A percentile compares a stretch with the other conserved stretches of the same genome.
phyloP scores from a whole-genome alignment of 306 rosid genomes.

The Pachyrhizus erosus region DNA sequence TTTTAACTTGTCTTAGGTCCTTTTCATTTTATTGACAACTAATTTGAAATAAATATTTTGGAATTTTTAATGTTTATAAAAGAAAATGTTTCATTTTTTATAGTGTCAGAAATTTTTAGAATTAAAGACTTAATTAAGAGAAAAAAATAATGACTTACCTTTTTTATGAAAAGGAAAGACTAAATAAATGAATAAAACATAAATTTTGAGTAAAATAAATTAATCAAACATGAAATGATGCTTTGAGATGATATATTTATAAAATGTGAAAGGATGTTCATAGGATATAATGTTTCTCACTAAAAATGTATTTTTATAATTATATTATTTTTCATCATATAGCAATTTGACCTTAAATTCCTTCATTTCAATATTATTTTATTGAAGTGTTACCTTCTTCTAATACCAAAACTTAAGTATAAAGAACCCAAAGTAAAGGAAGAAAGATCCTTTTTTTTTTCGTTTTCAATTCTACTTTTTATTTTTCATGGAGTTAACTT shows the following conservation, averaged over 20 bases:
- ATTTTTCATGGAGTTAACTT: neutral
- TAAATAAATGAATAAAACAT: neutral
- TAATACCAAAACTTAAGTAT: neutral
- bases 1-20: constrained; percentile 5
- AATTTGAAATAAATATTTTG: neutral
- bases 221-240: neutral
- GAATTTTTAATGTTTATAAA: neutral
- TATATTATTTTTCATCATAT: neutral
- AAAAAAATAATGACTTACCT: neutral
- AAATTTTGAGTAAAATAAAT: neutral
- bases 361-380: neutral
- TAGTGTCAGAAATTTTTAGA: constrained; percentile 1
- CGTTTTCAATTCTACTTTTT: neutral
- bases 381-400: neutral
- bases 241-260: no score
- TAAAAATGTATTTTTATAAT: neutral
- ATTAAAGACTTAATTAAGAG: neutral
- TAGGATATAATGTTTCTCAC: neutral
- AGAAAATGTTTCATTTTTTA: neutral
- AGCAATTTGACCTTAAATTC: neutral
- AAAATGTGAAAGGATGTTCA: neutral
- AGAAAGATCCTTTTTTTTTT: no score
- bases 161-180: neutral
- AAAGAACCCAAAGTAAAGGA: neutral
- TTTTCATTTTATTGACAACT: constrained; percentile 12